A percentile compares a stretch with the other conserved stretches of the same genome.
Conservation (phyloP, 148 eudicot genomes). For the Diospyros kaki region DNA sequence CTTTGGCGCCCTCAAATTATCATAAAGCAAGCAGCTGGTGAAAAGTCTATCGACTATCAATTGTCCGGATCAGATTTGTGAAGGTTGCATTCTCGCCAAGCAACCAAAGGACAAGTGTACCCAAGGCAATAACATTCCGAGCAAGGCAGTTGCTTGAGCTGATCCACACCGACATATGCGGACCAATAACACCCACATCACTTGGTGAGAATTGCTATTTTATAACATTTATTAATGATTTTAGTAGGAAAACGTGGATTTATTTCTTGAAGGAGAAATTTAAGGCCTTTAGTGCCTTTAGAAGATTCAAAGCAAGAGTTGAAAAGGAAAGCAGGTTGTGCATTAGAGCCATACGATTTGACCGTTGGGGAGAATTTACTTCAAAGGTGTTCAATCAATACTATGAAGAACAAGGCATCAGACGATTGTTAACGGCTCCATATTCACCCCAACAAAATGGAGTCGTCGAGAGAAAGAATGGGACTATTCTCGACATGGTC, state of each 20-base stretch:
- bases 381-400: not conserved
- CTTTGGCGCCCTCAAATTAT: not conserved
- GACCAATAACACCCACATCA: not conserved
- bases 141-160: not conserved
- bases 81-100: not conserved
- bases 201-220: too few relatives aligned
- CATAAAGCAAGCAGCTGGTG: not conserved
- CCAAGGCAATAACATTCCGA: not conserved
- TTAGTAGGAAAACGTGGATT: not conserved
- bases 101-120: not conserved
- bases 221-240: not conserved
- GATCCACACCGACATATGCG: not conserved
- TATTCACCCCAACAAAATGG: not conserved
- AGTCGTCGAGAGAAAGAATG: not conserved
- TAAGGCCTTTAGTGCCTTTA: not conserved
- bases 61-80: not conserved
- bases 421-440: not conserved
- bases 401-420: not conserved
- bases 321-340: not conserved
- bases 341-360: not conserved
- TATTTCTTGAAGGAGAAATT: not conserved
- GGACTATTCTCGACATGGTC: too few relatives aligned
- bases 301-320: too few relatives aligned
- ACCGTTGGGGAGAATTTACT: not conserved
- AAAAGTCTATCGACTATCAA: not conserved